phyloP scores from a whole-genome alignment of 306 rosid species.

The Luffa aegyptiaca region DNA sequence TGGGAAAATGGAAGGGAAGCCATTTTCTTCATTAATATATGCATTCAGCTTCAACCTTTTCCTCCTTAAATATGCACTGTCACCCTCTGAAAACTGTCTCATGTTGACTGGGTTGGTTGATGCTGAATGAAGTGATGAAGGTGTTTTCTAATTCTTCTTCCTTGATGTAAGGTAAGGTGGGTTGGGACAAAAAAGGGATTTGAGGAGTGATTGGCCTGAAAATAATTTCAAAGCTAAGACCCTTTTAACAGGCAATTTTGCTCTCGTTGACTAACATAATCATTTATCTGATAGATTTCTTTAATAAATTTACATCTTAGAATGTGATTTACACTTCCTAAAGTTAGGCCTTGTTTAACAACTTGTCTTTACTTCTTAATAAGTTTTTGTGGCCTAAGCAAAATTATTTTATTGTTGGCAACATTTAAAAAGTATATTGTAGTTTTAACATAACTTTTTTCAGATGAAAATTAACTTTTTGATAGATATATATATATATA shows the following conservation, averaged over 20 bases:
- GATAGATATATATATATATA: too few relatives aligned
- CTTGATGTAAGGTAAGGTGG: neutral
- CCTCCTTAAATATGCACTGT: neutral
- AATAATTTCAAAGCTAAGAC: neutral
- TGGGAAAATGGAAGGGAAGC: neutral
- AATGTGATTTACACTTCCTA: neutral
- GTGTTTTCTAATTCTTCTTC: neutral
- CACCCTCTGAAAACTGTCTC: neutral
- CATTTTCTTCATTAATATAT: conserved; percentile 5
- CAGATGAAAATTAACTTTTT: too few relatives aligned
- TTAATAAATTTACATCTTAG: neutral
- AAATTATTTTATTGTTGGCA: neutral
- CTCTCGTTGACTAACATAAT: neutral
- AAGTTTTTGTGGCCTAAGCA: neutral
- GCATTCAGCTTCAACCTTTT: neutral
- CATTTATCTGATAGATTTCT: neutral
- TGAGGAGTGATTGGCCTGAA: neutral
- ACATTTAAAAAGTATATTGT: neutral
- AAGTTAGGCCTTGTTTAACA: neutral
- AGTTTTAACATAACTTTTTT: neutral
- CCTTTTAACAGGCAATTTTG: neutral
- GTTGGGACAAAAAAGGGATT: neutral
- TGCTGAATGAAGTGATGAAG: neutral
- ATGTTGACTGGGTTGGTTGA: neutral
- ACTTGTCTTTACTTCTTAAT: neutral